Evolutionary conservation across 495 filamentous ascomycete species (phyloP), one percentile per base, ranked within the genome.

Genomic region (Amphirosellinia nigrospora): DNA sequence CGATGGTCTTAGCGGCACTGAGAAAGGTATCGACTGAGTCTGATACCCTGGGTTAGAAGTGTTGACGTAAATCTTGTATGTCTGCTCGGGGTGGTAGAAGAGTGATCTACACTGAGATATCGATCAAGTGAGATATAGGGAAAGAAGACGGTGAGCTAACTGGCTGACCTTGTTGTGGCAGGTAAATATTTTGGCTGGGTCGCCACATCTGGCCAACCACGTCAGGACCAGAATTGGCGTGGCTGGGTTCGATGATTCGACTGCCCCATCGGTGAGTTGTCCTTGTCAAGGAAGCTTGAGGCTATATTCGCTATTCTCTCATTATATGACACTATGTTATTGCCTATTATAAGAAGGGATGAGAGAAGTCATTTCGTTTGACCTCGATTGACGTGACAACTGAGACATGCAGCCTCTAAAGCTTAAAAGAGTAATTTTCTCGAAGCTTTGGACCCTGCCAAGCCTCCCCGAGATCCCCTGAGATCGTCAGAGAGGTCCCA

Each of bases 151-250:
- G 65, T 68, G 65, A 55, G 43, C 48, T 71, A 21, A 34, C 30
- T 48, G 21, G 48, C 50, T 43, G 62, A 53, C 48, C 60, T 28
- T 66, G 26, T n/a, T n/a, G n/a, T 6, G 15, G 13, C 41, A 38
- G 28, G 63, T 45, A 50, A 30, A 66, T 65, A 63, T 36, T 46
- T 48, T 71, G 32, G 53, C 64, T 55, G 64, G 43, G 43, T 36
- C 64, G 36, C 41, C 15, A 34, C 70, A 71, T 62, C 55, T 68
- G 56, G 36, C 56, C 58, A 63, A 70, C 68, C 68, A 58, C 48
- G 58, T 62, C 34, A 56, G 21, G 21, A 21, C 21, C 32, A 58
- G 36, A 62, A 52, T 58, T 70, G 28, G 66, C 52, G 66, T 68
- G 66, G 66, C 66, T 60, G 66, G 66, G 66, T 68, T 60, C 13